Conservation (phyloP, 2,329 filamentous ascomycete species). For the Phyllosticta capitalensis region DNA sequence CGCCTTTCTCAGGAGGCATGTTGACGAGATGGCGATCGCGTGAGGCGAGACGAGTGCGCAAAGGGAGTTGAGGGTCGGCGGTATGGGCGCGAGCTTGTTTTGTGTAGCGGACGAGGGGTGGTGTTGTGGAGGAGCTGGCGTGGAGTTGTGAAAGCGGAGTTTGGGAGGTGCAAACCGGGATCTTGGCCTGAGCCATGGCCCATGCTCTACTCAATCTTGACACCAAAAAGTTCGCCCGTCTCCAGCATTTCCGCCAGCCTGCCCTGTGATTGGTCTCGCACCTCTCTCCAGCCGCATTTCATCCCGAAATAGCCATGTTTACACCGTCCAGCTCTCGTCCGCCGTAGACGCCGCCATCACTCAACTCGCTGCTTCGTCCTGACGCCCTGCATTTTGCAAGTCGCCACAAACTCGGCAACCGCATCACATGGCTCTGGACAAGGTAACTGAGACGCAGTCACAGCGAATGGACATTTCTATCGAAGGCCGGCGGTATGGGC, state of each 20-base stretch:
- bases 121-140: no score
- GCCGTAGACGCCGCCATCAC: not conserved
- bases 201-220: no score
- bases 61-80: not conserved
- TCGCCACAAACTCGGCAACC: not conserved
- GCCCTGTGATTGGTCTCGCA: not conserved
- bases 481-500: not conserved
- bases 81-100: not conserved
- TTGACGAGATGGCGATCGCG: not conserved
- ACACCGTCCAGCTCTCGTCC: not conserved
- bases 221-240: no score
- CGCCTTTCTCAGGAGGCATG: slow-evolving; percentile 63
- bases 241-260: no score
- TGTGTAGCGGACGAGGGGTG: not conserved
- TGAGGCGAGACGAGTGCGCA: not conserved
- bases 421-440: not conserved
- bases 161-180: not conserved
- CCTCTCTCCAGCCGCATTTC: not conserved
- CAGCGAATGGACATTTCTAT: no score
- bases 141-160: not conserved
- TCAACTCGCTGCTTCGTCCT: not conserved
- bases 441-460: no score
- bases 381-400: not conserved
- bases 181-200: no score
- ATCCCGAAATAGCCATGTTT: not conserved